phyloP scores from a whole-genome alignment of 2,329 filamentous ascomycete species.

The Trichothecium roseum region DNA sequence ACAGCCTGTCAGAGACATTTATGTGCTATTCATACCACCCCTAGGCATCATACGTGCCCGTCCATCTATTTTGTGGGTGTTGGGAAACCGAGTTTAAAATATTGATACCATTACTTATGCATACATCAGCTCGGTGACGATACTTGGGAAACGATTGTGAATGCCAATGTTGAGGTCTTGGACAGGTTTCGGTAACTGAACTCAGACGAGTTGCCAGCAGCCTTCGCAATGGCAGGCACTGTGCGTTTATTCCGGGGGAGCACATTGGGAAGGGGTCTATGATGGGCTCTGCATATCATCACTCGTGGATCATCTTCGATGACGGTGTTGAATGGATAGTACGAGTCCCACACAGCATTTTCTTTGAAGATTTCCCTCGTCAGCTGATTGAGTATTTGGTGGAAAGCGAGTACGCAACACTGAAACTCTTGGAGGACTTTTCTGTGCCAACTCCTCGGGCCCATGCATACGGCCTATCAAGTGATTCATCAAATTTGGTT shows the following conservation, averaged over 20 bases:
- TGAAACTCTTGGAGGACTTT: constrained; percentile 18
- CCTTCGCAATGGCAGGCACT: constrained; percentile 6
- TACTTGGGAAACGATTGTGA: constrained; percentile 2
- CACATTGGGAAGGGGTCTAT: constrained; percentile 8
- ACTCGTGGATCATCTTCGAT: constrained; percentile 13
- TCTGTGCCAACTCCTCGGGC: constrained; percentile 13
- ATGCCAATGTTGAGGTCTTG: constrained; percentile 3
- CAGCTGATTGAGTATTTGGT: constrained; percentile 15
- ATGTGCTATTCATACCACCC: too few relatives aligned
- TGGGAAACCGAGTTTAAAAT: too few relatives aligned
- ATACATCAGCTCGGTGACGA: constrained; percentile 3
- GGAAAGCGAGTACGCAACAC: constrained; percentile 18
- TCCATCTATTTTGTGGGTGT: too few relatives aligned
- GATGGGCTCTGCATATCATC: constrained; percentile 14
- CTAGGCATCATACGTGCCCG: too few relatives aligned
- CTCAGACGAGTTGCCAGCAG: constrained; percentile 8
- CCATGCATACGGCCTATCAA: constrained; percentile 12
- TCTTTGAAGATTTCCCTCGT: constrained; percentile 10
- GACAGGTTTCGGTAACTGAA: constrained; percentile 3
- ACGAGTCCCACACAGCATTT: constrained; percentile 12
- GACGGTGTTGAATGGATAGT: constrained; percentile 13
- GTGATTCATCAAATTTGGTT: constrained; percentile 10
- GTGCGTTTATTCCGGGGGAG: constrained; percentile 9
- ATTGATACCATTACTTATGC: too few relatives aligned
- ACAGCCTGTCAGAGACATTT: too few relatives aligned